Evolutionary conservation across 371 early-diverging fungal species (phyloP).

Genomic region (Cladochytrium tenue): DNA sequence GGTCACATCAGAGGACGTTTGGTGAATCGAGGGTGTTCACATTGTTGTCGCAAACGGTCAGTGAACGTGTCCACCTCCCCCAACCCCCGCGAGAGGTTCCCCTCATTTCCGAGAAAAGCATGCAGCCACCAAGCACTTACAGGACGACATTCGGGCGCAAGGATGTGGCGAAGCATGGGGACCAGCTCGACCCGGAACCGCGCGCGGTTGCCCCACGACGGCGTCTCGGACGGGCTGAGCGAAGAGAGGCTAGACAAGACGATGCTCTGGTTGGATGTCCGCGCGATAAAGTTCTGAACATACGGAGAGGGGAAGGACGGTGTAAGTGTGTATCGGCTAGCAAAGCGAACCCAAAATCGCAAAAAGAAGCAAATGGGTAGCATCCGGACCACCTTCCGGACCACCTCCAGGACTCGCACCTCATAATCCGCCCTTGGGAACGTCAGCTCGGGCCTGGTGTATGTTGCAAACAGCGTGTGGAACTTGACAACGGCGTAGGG

Average conservation of each 20-base stretch:
- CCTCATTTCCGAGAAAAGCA: too few relatives aligned
- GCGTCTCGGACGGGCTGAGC: constrained; percentile 4
- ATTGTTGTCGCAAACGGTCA: too few relatives aligned
- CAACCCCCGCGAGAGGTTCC: too few relatives aligned
- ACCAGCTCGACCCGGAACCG: constrained; percentile 60
- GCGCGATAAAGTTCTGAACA: constrained; percentile 34
- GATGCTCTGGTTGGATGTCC: constrained; percentile 61
- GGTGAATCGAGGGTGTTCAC: too few relatives aligned
- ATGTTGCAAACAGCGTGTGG: constrained; percentile 80
- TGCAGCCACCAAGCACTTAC: too few relatives aligned
- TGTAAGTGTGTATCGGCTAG: too few relatives aligned
- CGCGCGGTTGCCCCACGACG: constrained; percentile 14
- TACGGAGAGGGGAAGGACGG: not conserved
- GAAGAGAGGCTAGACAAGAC: constrained; percentile 19
- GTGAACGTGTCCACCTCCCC: too few relatives aligned
- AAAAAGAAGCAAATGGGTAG: too few relatives aligned
- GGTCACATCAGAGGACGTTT: too few relatives aligned
- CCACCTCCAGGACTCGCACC: constrained; percentile 42
- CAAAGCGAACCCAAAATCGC: too few relatives aligned
- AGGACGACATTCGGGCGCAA: constrained; percentile 74
- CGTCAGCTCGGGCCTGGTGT: constrained; percentile 65
- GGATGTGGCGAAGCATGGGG: constrained; percentile 68
- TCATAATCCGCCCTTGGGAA: constrained; percentile 83
- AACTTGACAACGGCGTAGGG: constrained; percentile 75
- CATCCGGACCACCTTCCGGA: too few relatives aligned